Percentiles rank a stretch among this genome's conserved stretches.
phyloP scores from a whole-genome alignment of 2,329 filamentous ascomycete genomes.

The Penicillium sp. region DNA sequence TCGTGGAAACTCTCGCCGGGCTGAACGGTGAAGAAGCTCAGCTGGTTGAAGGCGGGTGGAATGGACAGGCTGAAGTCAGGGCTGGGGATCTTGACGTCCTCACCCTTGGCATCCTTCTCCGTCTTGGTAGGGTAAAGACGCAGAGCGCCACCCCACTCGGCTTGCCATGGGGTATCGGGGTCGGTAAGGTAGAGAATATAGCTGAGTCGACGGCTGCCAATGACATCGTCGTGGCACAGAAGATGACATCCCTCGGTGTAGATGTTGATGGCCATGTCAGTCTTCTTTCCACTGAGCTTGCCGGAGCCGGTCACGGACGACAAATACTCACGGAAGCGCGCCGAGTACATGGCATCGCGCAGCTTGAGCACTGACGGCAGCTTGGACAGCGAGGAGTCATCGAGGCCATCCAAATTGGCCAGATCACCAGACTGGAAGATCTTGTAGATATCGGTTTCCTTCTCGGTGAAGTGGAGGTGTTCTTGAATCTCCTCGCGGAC shows the following conservation, averaged over 20 bases:
- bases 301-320: conserved; percentile 83
- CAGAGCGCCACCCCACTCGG: conserved; percentile 88
- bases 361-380: conserved; percentile 85
- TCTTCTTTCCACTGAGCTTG: conserved; percentile 85
- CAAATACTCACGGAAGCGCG: conserved; percentile 83
- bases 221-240: conserved; percentile 96
- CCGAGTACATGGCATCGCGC: conserved; percentile 92
- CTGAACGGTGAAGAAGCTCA: conserved; percentile 97
- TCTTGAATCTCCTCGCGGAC: conserved; percentile 86
- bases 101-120: conserved; percentile 65
- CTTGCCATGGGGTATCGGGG: conserved; percentile 84
- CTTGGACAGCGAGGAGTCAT: conserved; percentile 78
- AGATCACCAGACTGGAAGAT: conserved; percentile 98
- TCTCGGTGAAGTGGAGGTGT: conserved; percentile 93
- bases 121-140: conserved; percentile 75
- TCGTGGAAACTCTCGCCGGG: conserved; percentile 99
- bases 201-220: conserved; percentile 91
- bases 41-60: conserved; percentile 93
- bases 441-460: conserved; percentile 99
- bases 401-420: conserved; percentile 91
- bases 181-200: conserved; percentile 97
- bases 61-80: conserved; percentile 79
- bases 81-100: conserved; percentile 73
- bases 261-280: conserved; percentile 98
- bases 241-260: conserved; percentile 96